Evolutionary conservation across 2,329 filamentous ascomycete species (phyloP).

Genomic region (Neoarthrinium moseri): DNA sequence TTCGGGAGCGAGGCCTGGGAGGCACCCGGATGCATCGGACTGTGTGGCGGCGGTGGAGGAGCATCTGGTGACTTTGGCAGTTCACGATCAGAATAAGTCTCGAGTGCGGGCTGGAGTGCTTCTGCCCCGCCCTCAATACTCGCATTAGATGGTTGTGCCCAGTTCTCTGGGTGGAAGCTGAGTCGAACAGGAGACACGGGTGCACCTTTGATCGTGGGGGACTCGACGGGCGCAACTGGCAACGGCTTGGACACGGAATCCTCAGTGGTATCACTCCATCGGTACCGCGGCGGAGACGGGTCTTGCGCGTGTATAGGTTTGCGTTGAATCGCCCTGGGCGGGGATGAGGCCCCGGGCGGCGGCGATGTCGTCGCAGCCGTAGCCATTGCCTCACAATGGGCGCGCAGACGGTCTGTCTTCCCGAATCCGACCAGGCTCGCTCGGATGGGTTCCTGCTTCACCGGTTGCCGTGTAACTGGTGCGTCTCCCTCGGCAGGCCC

Average conservation of each 20-base stretch:
- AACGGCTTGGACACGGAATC: constrained; percentile 23
- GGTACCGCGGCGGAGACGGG: constrained; percentile 31
- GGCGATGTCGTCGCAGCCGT: constrained; percentile 25
- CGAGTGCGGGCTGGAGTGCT: constrained; percentile 6
- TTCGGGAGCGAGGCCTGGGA: constrained; percentile 2
- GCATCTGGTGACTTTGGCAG: constrained; percentile 32
- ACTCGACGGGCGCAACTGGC: constrained; percentile 26
- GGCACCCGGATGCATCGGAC: constrained; percentile 18
- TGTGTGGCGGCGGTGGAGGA: constrained; percentile 38
- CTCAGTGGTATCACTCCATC: constrained; percentile 27
- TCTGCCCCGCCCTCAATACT: constrained; percentile 43
- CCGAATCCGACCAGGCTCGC: no score
- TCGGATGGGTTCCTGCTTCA: no score
- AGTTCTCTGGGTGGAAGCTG: constrained; percentile 52
- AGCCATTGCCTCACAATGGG: constrained; percentile 22
- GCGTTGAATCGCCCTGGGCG: constrained; percentile 24
- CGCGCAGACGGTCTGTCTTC: neutral
- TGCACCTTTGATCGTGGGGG: constrained; percentile 47
- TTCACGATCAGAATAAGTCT: constrained; percentile 22
- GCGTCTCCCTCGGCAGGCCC: neutral
- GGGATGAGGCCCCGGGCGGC: constrained; percentile 22
- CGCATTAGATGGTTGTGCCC: constrained; percentile 50
- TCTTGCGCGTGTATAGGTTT: constrained; percentile 21
- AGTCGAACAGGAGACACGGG: constrained; percentile 57
- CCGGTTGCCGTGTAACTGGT: neutral